Percentiles rank a stretch among this genome's conserved stretches.
These are phyloP conservation scores for Lepraria neglecta DNA, from an alignment of 495 filamentous ascomycete genomes.

Conservation along the genomic window DNA sequence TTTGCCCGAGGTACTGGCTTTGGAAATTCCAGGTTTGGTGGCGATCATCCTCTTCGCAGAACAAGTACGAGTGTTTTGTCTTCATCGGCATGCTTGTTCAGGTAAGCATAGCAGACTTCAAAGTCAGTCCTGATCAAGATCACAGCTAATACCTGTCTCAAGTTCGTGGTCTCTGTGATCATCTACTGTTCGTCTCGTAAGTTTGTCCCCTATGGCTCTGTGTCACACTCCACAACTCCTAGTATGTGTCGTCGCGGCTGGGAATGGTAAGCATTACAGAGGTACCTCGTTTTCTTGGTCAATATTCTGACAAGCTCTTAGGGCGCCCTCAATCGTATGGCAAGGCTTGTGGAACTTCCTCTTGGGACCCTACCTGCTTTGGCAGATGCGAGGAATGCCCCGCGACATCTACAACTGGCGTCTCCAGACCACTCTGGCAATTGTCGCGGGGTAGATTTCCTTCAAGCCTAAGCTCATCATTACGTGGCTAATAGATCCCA, in stretches of 20 bases:
- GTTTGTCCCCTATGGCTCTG: constrained; percentile 55
- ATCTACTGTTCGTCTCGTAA: constrained; percentile 61
- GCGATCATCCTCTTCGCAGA: constrained; percentile 22
- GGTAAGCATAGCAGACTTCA: constrained; percentile 31
- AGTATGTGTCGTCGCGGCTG: constrained; percentile 46
- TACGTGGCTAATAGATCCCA: constrained; percentile 24
- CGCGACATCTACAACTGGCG: constrained; percentile 63
- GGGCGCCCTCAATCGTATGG: constrained; percentile 56
- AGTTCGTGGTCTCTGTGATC: constrained; percentile 54
- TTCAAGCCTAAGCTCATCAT: neutral
- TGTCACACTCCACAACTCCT: constrained; percentile 44
- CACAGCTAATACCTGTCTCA: neutral
- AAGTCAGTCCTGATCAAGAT: neutral
- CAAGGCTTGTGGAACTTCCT: constrained; percentile 60
- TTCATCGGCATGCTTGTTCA: constrained; percentile 48
- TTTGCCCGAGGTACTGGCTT: constrained; percentile 25
- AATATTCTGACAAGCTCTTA: constrained; percentile 21
- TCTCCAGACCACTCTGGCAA: constrained; percentile 56
- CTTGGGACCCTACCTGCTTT: constrained; percentile 44
- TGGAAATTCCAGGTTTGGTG: constrained; percentile 26
- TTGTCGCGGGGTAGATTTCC: constrained; percentile 45
- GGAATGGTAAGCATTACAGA: constrained; percentile 51
- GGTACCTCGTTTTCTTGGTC: neutral
- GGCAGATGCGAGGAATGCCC: constrained; percentile 43
- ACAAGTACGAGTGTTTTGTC: constrained; percentile 32